phyloP scores from a whole-genome alignment of 2,329 filamentous ascomycete species.

The Penicillium sp. region DNA sequence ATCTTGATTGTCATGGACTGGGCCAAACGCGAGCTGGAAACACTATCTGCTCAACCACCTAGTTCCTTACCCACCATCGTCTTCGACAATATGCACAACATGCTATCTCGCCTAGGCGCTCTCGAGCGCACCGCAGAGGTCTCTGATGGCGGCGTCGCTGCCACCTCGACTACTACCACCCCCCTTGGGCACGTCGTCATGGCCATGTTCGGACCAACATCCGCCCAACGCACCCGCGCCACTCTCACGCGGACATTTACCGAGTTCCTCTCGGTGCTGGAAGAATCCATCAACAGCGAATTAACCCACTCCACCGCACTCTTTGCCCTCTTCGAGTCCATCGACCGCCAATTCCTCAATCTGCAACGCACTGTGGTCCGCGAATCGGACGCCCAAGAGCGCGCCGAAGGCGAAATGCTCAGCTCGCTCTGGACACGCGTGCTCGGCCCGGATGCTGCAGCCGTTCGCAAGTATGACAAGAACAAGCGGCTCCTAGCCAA shows the following conservation, averaged over 20 bases:
- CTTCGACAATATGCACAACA: constrained; percentile 78
- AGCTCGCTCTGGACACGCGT: constrained; percentile 82
- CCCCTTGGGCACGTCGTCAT: constrained; percentile 65
- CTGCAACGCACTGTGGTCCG: constrained; percentile 80
- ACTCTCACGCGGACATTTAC: constrained; percentile 84
- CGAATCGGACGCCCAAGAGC: constrained; percentile 77
- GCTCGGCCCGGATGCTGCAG: constrained; percentile 69
- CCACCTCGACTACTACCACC: constrained; percentile 55
- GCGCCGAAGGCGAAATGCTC: constrained; percentile 75
- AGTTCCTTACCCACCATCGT: constrained; percentile 64
- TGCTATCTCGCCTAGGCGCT: constrained; percentile 59
- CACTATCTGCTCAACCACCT: constrained; percentile 61
- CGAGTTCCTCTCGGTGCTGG: constrained; percentile 80
- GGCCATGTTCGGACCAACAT: constrained; percentile 73
- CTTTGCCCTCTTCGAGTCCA: constrained; percentile 85
- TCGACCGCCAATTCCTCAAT: constrained; percentile 87
- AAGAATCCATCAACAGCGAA: constrained; percentile 84
- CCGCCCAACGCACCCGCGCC: constrained; percentile 73
- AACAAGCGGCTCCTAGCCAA: constrained; percentile 76
- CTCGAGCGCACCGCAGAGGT: constrained; percentile 37
- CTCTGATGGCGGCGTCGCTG: constrained; percentile 21
- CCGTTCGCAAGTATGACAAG: constrained; percentile 86
- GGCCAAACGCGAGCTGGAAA: constrained; percentile 79
- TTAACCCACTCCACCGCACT: constrained; percentile 74
- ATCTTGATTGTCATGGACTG: constrained; percentile 96